phyloP scores from a whole-genome alignment of 2,329 filamentous ascomycete genomes.

The Teratosphaeria destructans region DNA sequence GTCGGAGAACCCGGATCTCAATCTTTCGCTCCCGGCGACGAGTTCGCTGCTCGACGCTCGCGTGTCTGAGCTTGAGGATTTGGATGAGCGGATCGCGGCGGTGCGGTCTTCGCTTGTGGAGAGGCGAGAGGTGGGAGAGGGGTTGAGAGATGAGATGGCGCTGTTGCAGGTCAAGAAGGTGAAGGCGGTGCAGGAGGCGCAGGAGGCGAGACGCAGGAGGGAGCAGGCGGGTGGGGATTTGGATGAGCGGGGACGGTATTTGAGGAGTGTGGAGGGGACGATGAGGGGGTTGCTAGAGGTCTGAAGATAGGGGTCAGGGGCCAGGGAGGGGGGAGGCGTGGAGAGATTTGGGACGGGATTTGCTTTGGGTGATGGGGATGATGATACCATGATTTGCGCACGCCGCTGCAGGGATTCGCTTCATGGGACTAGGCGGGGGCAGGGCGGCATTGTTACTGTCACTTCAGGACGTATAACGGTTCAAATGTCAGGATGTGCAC shows the following conservation, averaged over 20 bases:
- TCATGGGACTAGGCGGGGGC: too few species aligned
- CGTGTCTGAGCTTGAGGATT: slow-evolving; percentile 30
- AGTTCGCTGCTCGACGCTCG: slow-evolving; percentile 28
- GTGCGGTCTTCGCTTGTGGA: slow-evolving; percentile 52
- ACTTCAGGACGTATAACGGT: too few species aligned
- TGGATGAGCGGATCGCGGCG: slow-evolving; percentile 35
- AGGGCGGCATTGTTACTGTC: too few species aligned
- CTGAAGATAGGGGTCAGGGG: slow-evolving; percentile 5
- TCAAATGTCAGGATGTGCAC: too few species aligned
- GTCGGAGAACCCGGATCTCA: slow-evolving; percentile 27
- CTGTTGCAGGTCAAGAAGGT: slow-evolving; percentile 58
- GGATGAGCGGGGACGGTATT: slow-evolving; percentile 67
- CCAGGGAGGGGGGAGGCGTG: too few species aligned
- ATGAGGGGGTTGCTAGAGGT: slow-evolving; percentile 55
- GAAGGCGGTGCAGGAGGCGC: slow-evolving; percentile 56
- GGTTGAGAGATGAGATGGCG: slow-evolving; percentile 56
- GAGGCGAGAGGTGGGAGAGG: slow-evolving; percentile 57
- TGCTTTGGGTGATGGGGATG: too few species aligned
- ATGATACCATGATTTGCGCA: too few species aligned
- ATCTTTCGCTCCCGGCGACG: slow-evolving; percentile 36
- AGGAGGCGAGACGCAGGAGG: slow-evolving; percentile 58
- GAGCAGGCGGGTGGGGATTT: slow-evolving; percentile 60
- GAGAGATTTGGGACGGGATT: too few species aligned
- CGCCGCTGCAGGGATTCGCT: too few species aligned
- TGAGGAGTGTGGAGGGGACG: slow-evolving; percentile 54